phyloP scores from a whole-genome alignment of 495 filamentous ascomycete species.

The Xylaria nigripes region DNA sequence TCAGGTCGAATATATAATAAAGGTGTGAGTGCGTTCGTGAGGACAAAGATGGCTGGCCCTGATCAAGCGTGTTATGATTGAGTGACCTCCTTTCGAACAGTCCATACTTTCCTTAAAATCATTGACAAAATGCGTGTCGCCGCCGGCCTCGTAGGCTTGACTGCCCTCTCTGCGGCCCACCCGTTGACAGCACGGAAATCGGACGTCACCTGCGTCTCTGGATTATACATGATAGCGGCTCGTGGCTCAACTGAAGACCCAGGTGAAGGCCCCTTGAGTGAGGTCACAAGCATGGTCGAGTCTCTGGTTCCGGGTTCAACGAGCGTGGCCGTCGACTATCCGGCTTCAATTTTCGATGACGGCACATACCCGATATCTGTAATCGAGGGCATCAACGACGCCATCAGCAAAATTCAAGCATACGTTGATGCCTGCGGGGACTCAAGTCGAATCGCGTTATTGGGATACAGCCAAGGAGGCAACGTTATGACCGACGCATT shows the following conservation, averaged over 20 bases:
- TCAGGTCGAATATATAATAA: too few species aligned
- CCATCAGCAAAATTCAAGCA: neutral
- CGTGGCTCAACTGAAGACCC: conserved; percentile 9
- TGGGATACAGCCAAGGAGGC: conserved; percentile 12
- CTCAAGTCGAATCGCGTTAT: conserved; percentile 5
- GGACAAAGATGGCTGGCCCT: too few species aligned
- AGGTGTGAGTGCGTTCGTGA: too few species aligned
- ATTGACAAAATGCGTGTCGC: neutral
- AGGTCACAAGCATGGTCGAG: conserved; percentile 1
- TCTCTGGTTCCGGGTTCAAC: conserved; percentile 5
- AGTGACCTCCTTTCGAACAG: too few species aligned
- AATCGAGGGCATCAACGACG: conserved; percentile 1
- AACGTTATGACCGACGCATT: conserved; percentile 12
- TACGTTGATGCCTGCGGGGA: conserved; percentile 6
- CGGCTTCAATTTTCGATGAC: conserved; percentile 4
- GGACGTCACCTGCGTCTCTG: conserved; percentile 7
- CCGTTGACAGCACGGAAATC: neutral
- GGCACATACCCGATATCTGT: conserved; percentile 9
- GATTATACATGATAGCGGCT: conserved; percentile 10
- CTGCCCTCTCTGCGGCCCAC: neutral
- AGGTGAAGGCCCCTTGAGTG: conserved; percentile 3
- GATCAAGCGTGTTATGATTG: too few species aligned
- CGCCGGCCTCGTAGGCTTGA: neutral
- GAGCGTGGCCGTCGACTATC: conserved; percentile 13
- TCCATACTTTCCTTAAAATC: neutral